Base-by-base conservation (phyloP, 169 alveolate species). In the Babesia bigemina region DNA sequence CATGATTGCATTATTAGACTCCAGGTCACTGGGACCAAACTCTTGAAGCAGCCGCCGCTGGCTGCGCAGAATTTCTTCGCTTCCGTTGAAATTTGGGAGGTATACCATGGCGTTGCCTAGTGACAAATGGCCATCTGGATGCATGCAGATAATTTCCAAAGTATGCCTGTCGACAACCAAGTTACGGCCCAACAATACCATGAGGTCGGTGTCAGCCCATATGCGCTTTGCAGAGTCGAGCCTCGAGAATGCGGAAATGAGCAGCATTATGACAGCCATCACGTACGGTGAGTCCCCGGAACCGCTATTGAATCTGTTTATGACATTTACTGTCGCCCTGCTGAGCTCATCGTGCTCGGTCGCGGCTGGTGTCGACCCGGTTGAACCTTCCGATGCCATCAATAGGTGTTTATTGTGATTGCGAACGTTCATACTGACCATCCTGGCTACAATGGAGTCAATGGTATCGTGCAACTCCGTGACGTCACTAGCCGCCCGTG, bases 141-240 rank as follows among this genome's bases (percentile, higher is more conserved):
- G 42, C 3, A 57, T 61, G 36, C 81, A 79, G 21, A 24, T 4
- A n/a, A 70, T 53, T 48, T 70, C 75, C 70, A 14, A 21, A 0
- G 76, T 79, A 21, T 21, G 3, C 28, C n/a, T 28, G 52, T 79
- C 87, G 52, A 79, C 52, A 22, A 48, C 19, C 42, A 71, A 48
- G 57, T 79, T 79, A 19, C 87, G 26, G 13, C 87, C 87, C 26
- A 79, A 39, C 44, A 79, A 62, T n/a, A 61, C 28, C 84, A 79
- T 79, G 48, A 79, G 76, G 33, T 53, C 26, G 29, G 60, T 57
- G 62, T 79, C 78, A 17, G 84, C 59, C 87, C 87, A 79, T 33
- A 79, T 22, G 16, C 33, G 28, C 78, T 61, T 79, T 11, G 87
- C 65, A 33, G 79, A 71, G 61, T 79, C 87, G 26, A 28, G 57